Conservation (phyloP, 2,329 filamentous ascomycete genomes). For the Penicillium sp. region DNA sequence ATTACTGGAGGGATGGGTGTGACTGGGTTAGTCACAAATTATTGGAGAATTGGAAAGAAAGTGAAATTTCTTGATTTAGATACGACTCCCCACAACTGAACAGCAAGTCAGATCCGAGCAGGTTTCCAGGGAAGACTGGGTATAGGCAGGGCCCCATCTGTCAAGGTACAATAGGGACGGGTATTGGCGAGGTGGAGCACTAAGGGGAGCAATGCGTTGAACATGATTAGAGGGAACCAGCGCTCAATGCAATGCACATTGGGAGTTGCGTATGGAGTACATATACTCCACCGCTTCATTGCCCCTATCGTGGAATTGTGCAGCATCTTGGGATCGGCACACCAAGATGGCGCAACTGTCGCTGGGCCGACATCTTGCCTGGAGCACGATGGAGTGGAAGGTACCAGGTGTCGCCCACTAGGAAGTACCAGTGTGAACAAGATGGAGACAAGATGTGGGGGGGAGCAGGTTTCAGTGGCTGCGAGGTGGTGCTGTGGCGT, state of each 20-base stretch:
- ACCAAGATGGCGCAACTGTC: background rate
- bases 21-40: slow-evolving; percentile 3
- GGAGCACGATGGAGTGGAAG: background rate
- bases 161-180: slow-evolving; percentile 14
- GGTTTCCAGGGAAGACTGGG: background rate
- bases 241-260: slow-evolving; percentile 6
- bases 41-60: slow-evolving; percentile 1
- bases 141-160: slow-evolving; percentile 3
- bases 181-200: background rate
- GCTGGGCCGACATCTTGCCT: background rate
- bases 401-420: background rate
- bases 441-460: slow-evolving; percentile 3
- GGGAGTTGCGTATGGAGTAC: slow-evolving; percentile 4
- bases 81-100: slow-evolving; percentile 7
- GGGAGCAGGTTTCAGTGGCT: background rate
- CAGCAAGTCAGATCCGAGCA: slow-evolving; percentile 1
- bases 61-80: slow-evolving; percentile 6
- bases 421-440: background rate
- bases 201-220: slow-evolving; percentile 5
- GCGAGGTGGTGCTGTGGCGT: background rate
- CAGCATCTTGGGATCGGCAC: background rate
- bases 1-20: background rate
- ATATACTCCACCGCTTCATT: slow-evolving; percentile 16
- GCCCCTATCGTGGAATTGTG: background rate
- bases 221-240: slow-evolving; percentile 11